phyloP scores from a whole-genome alignment of 2,329 filamentous ascomycete genomes.

The Fusarium lyarnte region DNA sequence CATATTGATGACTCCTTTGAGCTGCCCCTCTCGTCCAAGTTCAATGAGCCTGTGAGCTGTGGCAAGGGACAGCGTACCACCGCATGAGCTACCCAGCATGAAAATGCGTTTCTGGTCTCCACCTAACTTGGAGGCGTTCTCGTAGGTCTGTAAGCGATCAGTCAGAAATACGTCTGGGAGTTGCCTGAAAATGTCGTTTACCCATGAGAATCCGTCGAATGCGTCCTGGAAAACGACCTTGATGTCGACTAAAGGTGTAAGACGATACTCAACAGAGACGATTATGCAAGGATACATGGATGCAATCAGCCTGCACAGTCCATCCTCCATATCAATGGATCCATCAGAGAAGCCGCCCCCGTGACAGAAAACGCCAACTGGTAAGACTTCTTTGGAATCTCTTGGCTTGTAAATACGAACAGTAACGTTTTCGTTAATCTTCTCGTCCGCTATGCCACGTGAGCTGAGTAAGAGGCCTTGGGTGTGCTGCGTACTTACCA shows the following conservation, averaged over 20 bases:
- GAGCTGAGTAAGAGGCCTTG: accelerated
- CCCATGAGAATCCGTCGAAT: not conserved
- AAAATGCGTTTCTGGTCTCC: not conserved
- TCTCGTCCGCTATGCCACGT: not conserved
- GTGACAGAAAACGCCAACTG: not conserved
- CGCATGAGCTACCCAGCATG: accelerated
- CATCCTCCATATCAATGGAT: not conserved
- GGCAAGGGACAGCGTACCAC: accelerated
- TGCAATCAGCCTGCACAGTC: not conserved
- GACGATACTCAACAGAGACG: accelerated
- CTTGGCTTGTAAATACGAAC: not conserved
- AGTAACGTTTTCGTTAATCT: accelerated
- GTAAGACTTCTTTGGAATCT: accelerated
- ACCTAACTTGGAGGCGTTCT: accelerated
- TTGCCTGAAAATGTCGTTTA: no score
- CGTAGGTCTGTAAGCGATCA: accelerated
- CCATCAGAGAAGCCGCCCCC: not conserved
- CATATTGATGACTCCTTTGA: not conserved
- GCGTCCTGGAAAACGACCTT: accelerated
- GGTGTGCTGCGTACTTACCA: not conserved
- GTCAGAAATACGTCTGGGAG: not conserved
- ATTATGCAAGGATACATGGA: not conserved
- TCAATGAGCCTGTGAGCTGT: not conserved
- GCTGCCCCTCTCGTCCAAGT: accelerated
- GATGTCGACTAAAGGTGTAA: not conserved